Evolutionary conservation across 2,329 filamentous ascomycete genomes (phyloP).

Genomic region (Biscogniauxia mediterranea): DNA sequence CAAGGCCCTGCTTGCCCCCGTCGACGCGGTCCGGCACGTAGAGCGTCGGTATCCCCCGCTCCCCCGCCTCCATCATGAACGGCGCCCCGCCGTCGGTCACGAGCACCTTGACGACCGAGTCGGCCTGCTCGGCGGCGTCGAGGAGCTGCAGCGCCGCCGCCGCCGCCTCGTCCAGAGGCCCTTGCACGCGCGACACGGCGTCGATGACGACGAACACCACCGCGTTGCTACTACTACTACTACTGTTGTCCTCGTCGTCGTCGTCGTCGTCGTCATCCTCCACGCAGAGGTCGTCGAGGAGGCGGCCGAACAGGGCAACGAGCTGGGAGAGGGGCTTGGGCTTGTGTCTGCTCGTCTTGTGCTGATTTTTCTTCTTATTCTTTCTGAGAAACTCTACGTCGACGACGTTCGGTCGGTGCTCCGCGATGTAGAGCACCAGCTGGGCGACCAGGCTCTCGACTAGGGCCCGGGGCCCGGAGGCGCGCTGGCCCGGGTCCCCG

Average conservation of each 20-base stretch:
- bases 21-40: slow-evolving; percentile 11
- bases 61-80: slow-evolving; percentile 3
- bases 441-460: slow-evolving; percentile 11
- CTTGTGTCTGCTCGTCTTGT: not conserved
- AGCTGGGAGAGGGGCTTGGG: not conserved
- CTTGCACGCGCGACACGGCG: slow-evolving; percentile 6
- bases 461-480: slow-evolving; percentile 2
- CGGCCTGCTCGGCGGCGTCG: slow-evolving; percentile 4
- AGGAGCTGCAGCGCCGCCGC: slow-evolving; percentile 3
- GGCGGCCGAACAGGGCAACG: slow-evolving; percentile 1
- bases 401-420: not conserved
- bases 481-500: not conserved
- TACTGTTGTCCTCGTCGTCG: too few relatives aligned
- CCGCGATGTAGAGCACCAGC: slow-evolving; percentile 8
- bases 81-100: slow-evolving; percentile 8
- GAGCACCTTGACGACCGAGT: slow-evolving; percentile 5
- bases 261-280: not conserved
- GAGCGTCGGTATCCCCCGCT: slow-evolving; percentile 3
- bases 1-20: slow-evolving; percentile 7
- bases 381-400: slow-evolving; percentile 10
- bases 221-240: too few relatives aligned
- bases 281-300: slow-evolving; percentile 7
- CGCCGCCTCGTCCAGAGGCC: slow-evolving; percentile 3
- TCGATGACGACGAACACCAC: slow-evolving; percentile 9
- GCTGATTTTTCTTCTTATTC: slow-evolving; percentile 3